Base-by-base conservation (phyloP, 2,329 filamentous ascomycete species). In the Sarocladiaceae sp. region DNA sequence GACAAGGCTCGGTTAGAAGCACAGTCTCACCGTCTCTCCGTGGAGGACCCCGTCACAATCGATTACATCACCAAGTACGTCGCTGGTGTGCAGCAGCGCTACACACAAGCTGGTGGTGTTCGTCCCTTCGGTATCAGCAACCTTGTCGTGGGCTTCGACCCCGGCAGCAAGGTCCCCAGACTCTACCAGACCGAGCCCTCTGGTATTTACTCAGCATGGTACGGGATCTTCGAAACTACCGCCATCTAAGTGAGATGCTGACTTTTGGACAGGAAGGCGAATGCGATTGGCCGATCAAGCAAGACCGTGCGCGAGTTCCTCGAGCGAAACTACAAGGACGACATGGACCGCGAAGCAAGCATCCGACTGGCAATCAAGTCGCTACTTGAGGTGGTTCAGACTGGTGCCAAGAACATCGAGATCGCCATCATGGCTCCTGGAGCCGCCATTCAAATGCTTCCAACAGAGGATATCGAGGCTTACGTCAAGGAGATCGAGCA, bases 51-150 rank as follows among this genome's bases (percentile, higher is more conserved):
- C 45, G 88, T 95, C 53, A 91, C 88, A 50, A 94, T 98, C 67
- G 93, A 98, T 72, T 98, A 98, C 76, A 96, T 98, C 63, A 97
- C 93, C 60, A 97, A 98, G 74, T 95, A 97, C 61, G 85, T 98
- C 51, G 93, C 93, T 44, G 88, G 91, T 46, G 93, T 98, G 55
- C 93, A 98, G 76, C 93, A 98, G 75, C 82, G 89, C 67, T 98
- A 98, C 76, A 98, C 93, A 39, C 93, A 98, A 75, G 95, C 89
- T 60, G 93, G 93, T 72, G 93, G 93, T 77, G 93, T 98, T 44
- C 78, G 93, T 59, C 93, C 93, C n/a, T 98, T 98, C 61, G 93
- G 93, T 50, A 96, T 98, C 66, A 96, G 89, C 73, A 97, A 91
- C 32, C 74, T 98, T 63, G 89, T 98, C 56, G 91, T 98, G 50